Evolutionary conservation across 805 yeast genomes (phyloP), one percentile per base, ranked within the genome.

Genomic region (Ascoidea tarda): DNA sequence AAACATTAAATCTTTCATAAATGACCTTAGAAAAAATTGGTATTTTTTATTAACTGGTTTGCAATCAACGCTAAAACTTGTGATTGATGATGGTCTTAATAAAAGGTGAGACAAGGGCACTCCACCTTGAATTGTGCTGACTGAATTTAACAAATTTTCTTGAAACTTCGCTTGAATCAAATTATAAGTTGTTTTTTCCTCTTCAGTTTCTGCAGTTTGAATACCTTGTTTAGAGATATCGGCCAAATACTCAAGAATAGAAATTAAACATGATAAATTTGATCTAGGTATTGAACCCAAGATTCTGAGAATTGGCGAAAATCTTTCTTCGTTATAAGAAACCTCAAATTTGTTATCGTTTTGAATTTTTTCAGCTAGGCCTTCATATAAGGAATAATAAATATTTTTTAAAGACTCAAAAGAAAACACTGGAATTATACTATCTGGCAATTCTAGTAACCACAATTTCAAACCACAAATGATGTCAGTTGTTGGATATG

Each of bases 361-460:
- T 10, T 16, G 33, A 38, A 45, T 51, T 16, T 32, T 4, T 48
- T 28, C 21, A 12, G 21, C n/a, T 32, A 53, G 38, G 16, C 45
- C 45, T 10, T 14, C 14, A 32, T 49, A 53, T 5, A 52, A 46
- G 16, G 42, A 49, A 32, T 33, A 51, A 44, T 56, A 56, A 8
- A 54, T 28, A 6, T 45, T 53, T 16, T 55, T 50, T 12, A 65
- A 47, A 1, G 62, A 51, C 14, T 65, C 68, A 53, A 60, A 63
- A 4, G 61, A 54, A 1, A 60, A 57, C 53, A 65, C 63, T 0
- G 81, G 76, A 4, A 78, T 67, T 32, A 81, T 62, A 32, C 84
- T 74, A 57, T 79, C 83, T 0, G 84, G 84, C 46, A 80, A 62
- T 58, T 81, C 86, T 63, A 80, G 64, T 38, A 81, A 67, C 69